phyloP scores from a whole-genome alignment of 2,329 filamentous ascomycete species.

The Xylariaceae sp. region DNA sequence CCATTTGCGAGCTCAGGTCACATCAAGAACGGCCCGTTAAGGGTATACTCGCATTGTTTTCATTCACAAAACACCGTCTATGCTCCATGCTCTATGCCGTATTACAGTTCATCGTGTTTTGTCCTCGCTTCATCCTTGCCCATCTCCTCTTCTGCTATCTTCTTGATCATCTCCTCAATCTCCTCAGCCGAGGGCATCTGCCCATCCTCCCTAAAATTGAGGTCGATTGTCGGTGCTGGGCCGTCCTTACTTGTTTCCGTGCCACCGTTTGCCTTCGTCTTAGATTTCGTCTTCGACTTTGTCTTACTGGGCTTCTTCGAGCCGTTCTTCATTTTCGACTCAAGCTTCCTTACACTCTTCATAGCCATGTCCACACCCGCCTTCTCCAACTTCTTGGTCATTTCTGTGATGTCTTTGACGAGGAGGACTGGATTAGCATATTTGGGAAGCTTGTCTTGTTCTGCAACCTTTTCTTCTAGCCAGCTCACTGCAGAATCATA shows the following conservation, averaged over 20 bases:
- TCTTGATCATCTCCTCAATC: constrained; percentile 53
- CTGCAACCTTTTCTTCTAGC: constrained; percentile 66
- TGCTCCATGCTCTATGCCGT: constrained; percentile 20
- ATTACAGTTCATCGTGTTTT: constrained; percentile 32
- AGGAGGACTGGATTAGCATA: constrained; percentile 73
- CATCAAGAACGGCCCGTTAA: background rate
- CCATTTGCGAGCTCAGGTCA: background rate
- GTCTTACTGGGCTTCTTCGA: constrained; percentile 42
- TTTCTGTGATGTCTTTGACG: constrained; percentile 65
- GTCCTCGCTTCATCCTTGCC: constrained; percentile 25
- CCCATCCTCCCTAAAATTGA: constrained; percentile 38
- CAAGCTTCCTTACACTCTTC: constrained; percentile 59
- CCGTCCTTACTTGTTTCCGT: constrained; percentile 34
- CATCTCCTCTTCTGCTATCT: constrained; percentile 35
- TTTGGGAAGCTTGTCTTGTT: constrained; percentile 65
- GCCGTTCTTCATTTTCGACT: constrained; percentile 42
- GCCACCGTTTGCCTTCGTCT: constrained; percentile 35
- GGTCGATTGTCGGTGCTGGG: constrained; percentile 40
- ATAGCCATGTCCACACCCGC: constrained; percentile 65
- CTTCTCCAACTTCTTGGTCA: constrained; percentile 67
- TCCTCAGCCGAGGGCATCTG: constrained; percentile 45
- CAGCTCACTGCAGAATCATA: constrained; percentile 64
- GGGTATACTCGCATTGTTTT: constrained; percentile 19
- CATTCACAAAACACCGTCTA: constrained; percentile 25
- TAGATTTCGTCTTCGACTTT: constrained; percentile 33